phyloP scores from a whole-genome alignment of 2,329 filamentous ascomycete species.

The Talaromyces sp. region DNA sequence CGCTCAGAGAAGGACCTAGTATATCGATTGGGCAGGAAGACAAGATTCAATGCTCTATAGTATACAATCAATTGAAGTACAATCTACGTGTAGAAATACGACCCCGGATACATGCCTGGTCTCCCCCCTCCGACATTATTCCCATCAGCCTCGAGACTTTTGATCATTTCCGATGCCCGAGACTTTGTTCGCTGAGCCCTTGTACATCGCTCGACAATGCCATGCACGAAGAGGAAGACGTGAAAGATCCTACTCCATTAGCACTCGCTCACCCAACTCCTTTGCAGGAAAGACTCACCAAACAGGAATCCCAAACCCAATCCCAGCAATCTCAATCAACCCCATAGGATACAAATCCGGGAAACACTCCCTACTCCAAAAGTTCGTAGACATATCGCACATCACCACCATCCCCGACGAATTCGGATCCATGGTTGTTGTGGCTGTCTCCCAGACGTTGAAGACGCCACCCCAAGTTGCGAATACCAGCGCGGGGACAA shows the following conservation, averaged over 20 bases:
- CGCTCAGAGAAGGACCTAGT: background rate
- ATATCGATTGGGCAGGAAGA: background rate
- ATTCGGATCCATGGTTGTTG: background rate
- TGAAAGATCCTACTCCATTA: constrained; percentile 11
- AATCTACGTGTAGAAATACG: background rate
- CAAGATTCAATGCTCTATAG: background rate
- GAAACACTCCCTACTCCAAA: constrained; percentile 28
- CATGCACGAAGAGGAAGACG: constrained; percentile 13
- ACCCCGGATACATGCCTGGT: background rate
- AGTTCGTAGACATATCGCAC: constrained; percentile 26
- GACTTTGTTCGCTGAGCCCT: background rate
- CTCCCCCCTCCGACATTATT: background rate
- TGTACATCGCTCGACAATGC: background rate
- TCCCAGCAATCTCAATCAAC: constrained; percentile 28
- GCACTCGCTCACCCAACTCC: background rate
- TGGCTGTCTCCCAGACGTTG: constrained; percentile 27
- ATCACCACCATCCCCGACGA: constrained; percentile 7
- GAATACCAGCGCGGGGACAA: constrained; percentile 27
- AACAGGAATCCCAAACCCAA: constrained; percentile 27
- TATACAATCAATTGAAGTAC: too few species aligned
- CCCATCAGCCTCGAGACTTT: constrained; percentile 9
- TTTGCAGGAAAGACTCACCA: constrained; percentile 23
- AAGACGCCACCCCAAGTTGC: constrained; percentile 30
- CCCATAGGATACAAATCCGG: constrained; percentile 31
- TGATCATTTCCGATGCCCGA: background rate